phyloP scores from a whole-genome alignment of 176 grass and related monocot genomes.

The Juncus inflexus region DNA sequence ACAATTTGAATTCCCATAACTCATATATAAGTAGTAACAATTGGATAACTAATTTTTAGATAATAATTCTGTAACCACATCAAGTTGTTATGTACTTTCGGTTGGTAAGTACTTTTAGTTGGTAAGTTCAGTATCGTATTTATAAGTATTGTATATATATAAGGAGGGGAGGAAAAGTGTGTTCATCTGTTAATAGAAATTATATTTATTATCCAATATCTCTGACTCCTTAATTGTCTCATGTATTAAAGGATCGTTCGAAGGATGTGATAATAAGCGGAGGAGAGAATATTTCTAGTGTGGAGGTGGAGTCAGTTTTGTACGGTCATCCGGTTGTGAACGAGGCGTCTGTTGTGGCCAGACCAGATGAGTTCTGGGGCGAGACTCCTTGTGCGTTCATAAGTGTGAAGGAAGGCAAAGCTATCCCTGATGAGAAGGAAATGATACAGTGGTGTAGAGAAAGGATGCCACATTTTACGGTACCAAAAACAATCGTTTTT shows the following conservation, averaged over 20 bases:
- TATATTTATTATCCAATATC: too few species aligned
- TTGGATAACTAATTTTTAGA: too few species aligned
- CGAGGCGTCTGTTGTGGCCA: slow-evolving; percentile 70
- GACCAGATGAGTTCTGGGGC: slow-evolving; percentile 68
- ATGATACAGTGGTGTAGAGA: slow-evolving; percentile 63
- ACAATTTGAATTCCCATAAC: too few species aligned
- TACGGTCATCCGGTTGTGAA: slow-evolving; percentile 67
- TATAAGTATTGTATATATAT: too few species aligned
- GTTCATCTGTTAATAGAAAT: too few species aligned
- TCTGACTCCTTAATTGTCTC: too few species aligned
- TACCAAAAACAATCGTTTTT: slow-evolving; percentile 65
- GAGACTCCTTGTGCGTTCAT: slow-evolving; percentile 92
- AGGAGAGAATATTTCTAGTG: slow-evolving; percentile 84
- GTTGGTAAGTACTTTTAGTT: too few species aligned
- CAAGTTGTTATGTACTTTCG: too few species aligned
- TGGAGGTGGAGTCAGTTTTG: slow-evolving; percentile 76
- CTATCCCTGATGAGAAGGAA: slow-evolving; percentile 34
- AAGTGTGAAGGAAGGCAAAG: slow-evolving; percentile 38
- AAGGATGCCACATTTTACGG: slow-evolving; percentile 78
- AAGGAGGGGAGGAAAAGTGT: too few species aligned
- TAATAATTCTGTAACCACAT: too few species aligned
- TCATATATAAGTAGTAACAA: too few species aligned
- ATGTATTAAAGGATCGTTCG: slow-evolving; percentile 45
- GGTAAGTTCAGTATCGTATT: too few species aligned
- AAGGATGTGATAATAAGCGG: slow-evolving; percentile 43